Evolutionary conservation across 306 rosid genomes (phyloP).

Genomic region (Castanopsis chinensis): DNA sequence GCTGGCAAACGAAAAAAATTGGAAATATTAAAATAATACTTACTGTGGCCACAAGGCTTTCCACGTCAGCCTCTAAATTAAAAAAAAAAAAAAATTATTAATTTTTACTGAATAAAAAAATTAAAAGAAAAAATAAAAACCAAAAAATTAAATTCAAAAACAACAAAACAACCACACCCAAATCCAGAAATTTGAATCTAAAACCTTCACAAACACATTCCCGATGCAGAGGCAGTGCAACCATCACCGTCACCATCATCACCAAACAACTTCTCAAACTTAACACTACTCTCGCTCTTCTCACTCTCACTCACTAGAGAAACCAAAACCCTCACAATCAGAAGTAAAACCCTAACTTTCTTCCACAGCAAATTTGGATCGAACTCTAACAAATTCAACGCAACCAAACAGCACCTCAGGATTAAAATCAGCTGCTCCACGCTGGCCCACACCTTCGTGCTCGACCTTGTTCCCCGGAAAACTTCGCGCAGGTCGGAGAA

Average conservation of each 20-base stretch:
- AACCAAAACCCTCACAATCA: conserved; percentile 34
- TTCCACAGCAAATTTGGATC: conserved; percentile 33
- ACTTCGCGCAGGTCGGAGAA: conserved; percentile 24
- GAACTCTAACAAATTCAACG: conserved; percentile 36
- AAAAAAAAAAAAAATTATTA: too few species aligned
- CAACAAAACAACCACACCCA: too few species aligned
- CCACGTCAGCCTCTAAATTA: too few species aligned
- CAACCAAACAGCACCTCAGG: conserved; percentile 57
- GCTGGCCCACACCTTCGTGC: conserved; percentile 31
- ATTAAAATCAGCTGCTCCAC: conserved; percentile 43
- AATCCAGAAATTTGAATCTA: too few species aligned
- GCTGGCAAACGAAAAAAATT: too few species aligned
- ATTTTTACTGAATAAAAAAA: too few species aligned
- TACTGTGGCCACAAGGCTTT: too few species aligned
- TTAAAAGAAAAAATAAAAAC: too few species aligned
- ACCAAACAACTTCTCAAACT: conserved; percentile 38
- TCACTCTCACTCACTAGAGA: conserved; percentile 9
- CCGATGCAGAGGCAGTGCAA: background rate
- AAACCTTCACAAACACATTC: too few species aligned
- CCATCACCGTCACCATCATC: conserved; percentile 11
- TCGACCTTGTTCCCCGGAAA: conserved; percentile 5
- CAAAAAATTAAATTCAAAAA: too few species aligned
- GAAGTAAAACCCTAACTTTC: conserved; percentile 37
- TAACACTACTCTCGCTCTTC: conserved; percentile 12
- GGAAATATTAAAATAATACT: too few species aligned